A percentile compares a stretch with the other conserved stretches of the same genome.
phyloP scores from a whole-genome alignment of 805 yeast genomes.

The Isabelozyma rhagii region DNA sequence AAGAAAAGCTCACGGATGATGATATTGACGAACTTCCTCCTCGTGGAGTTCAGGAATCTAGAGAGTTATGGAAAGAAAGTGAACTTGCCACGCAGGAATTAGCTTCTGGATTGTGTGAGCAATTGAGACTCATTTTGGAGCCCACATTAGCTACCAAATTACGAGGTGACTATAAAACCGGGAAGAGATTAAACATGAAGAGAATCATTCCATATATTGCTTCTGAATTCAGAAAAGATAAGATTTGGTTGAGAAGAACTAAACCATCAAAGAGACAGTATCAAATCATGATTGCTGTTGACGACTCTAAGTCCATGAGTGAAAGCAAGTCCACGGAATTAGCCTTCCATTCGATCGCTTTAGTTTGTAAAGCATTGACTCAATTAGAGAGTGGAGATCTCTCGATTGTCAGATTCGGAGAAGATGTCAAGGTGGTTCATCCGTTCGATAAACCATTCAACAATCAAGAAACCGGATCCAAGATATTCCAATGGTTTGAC shows the following conservation, averaged over 20 bases:
- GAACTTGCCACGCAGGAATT: constrained; percentile 85
- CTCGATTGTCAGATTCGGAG: constrained; percentile 89
- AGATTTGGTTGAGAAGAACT: constrained; percentile 96
- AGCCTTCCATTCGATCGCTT: constrained; percentile 91
- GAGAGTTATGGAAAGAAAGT: constrained; percentile 76
- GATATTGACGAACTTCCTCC: constrained; percentile 34
- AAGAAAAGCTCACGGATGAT: constrained; percentile 12
- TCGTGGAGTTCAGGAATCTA: constrained; percentile 60
- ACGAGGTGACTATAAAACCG: constrained; percentile 94
- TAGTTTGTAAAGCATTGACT: constrained; percentile 89
- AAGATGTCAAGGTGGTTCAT: constrained; percentile 77
- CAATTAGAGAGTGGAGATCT: constrained; percentile 93
- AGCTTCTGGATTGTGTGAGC: constrained; percentile 87
- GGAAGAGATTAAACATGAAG: constrained; percentile 95
- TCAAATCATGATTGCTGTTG: constrained; percentile 96
- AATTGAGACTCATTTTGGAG: constrained; percentile 84
- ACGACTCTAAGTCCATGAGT: constrained; percentile 96
- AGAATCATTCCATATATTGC: constrained; percentile 97
- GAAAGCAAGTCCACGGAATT: constrained; percentile 86
- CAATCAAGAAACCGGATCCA: constrained; percentile 72
- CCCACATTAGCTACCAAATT: constrained; percentile 96
- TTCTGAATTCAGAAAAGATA: constrained; percentile 93
- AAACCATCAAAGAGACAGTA: constrained; percentile 97
- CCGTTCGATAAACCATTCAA: constrained; percentile 85
- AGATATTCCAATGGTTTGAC: constrained; percentile 81